Evolutionary conservation across 1,139 yeast genomes (phyloP).

Genomic region (Geotrichum europaeum): DNA sequence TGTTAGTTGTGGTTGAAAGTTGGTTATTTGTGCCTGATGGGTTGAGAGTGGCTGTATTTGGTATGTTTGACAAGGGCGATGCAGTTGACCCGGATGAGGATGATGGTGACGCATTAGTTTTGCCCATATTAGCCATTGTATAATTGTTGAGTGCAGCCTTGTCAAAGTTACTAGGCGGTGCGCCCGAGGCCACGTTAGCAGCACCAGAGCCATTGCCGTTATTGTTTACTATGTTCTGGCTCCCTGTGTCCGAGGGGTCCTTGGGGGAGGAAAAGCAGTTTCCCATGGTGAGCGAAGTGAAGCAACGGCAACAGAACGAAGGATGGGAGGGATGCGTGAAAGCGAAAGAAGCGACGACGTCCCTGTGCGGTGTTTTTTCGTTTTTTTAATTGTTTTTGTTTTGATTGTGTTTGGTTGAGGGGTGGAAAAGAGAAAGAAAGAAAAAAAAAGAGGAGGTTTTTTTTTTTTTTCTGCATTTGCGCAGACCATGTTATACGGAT

Average conservation of each 20-base stretch:
- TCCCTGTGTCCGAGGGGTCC: slow-evolving; percentile 1
- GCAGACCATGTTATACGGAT: too few species aligned
- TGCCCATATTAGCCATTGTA: background rate
- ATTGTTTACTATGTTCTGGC: background rate
- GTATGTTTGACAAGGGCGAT: slow-evolving; percentile 7
- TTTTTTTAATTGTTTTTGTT: too few species aligned
- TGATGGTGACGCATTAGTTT: background rate
- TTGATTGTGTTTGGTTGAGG: background rate
- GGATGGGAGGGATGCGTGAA: background rate
- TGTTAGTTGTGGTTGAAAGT: background rate
- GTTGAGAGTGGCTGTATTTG: background rate
- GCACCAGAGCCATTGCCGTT: background rate
- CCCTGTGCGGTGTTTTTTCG: background rate
- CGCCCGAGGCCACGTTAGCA: background rate
- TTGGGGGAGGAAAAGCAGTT: slow-evolving; percentile 12
- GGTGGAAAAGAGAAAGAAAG: background rate
- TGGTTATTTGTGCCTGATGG: too few species aligned
- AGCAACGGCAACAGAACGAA: background rate
- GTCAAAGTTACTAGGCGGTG: background rate
- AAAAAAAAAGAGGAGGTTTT: background rate
- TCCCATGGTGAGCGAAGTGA: slow-evolving; percentile 7
- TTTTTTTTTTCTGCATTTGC: background rate
- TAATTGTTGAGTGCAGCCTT: slow-evolving; percentile 1
- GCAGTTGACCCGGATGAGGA: slow-evolving; percentile 12
- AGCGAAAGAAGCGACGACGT: too few species aligned